Conservation (phyloP, 2,329 filamentous ascomycete species). For the Colletotrichum sp. region DNA sequence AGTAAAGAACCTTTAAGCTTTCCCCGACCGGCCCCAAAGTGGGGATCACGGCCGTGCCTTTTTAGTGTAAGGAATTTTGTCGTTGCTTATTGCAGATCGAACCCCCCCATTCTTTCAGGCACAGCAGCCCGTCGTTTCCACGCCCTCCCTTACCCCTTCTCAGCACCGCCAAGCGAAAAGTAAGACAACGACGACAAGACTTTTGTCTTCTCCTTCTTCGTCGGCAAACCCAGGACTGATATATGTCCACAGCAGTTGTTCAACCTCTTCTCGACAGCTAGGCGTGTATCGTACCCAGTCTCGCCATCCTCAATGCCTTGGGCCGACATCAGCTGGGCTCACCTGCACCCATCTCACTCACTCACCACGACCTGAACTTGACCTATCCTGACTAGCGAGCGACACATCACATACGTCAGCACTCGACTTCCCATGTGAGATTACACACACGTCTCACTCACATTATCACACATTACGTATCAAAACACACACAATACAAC, state of each 20-base stretch:
- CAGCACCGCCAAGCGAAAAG: background rate
- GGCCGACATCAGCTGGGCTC: background rate
- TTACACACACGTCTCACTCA: background rate
- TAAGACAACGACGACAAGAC: background rate
- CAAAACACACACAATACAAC: background rate
- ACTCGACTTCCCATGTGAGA: background rate
- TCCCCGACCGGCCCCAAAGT: background rate
- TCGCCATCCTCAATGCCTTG: background rate
- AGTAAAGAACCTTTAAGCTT: background rate
- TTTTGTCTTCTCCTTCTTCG: background rate
- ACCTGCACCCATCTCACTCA: background rate
- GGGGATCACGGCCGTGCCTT: background rate
- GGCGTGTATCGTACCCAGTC: background rate
- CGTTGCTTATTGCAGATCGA: background rate
- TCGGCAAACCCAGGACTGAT: background rate
- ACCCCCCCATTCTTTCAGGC: background rate
- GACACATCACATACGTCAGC: constrained; percentile 10
- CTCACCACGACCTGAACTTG: background rate
- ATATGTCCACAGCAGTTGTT: background rate
- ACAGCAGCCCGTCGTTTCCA: background rate
- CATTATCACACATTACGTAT: background rate
- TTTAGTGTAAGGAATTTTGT: background rate
- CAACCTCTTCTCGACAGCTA: background rate
- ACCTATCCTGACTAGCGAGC: background rate
- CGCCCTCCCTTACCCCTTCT: background rate